Conservation (phyloP, 805 yeast genomes). For the Millerozyma miso region DNA sequence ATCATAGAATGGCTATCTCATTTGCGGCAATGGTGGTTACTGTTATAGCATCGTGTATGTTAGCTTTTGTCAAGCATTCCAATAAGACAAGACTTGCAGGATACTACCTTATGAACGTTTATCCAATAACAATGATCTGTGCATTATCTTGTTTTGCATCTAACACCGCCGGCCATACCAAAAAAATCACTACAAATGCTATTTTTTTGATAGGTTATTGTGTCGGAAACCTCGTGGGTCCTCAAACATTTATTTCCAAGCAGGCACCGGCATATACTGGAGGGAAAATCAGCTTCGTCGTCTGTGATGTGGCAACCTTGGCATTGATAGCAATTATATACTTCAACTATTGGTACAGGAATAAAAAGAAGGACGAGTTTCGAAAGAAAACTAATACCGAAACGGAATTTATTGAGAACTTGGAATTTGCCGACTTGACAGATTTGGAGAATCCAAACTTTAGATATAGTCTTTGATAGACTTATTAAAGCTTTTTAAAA, state of each 20-base stretch:
- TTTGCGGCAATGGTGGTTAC: slow-evolving; percentile 15
- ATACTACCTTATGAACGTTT: slow-evolving; percentile 21
- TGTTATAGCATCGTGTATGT: slow-evolving; percentile 25
- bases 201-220: slow-evolving; percentile 23
- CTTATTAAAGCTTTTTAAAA: no score
- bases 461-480: slow-evolving; percentile 29
- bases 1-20: slow-evolving; percentile 24
- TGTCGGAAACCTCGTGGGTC: slow-evolving; percentile 26
- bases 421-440: slow-evolving; percentile 50
- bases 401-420: slow-evolving; percentile 29
- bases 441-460: slow-evolving; percentile 52
- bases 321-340: slow-evolving; percentile 1
- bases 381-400: slow-evolving; percentile 6
- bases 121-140: slow-evolving; percentile 25
- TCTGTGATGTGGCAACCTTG: slow-evolving; percentile 5
- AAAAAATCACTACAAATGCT: slow-evolving; percentile 23
- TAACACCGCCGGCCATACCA: slow-evolving; percentile 25
- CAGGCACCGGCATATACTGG: slow-evolving; percentile 25
- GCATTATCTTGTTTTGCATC: slow-evolving; percentile 18
- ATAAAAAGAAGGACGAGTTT: slow-evolving; percentile 7
- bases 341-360: slow-evolving; percentile 18
- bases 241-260: slow-evolving; percentile 18
- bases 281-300: slow-evolving; percentile 14
- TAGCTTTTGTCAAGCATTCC: slow-evolving; percentile 21
- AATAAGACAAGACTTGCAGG: slow-evolving; percentile 26